A percentile compares a stretch with the other conserved stretches of the same genome.
phyloP scores from a whole-genome alignment of 257 asterid genomes.

The Plectranthus barbatus region DNA sequence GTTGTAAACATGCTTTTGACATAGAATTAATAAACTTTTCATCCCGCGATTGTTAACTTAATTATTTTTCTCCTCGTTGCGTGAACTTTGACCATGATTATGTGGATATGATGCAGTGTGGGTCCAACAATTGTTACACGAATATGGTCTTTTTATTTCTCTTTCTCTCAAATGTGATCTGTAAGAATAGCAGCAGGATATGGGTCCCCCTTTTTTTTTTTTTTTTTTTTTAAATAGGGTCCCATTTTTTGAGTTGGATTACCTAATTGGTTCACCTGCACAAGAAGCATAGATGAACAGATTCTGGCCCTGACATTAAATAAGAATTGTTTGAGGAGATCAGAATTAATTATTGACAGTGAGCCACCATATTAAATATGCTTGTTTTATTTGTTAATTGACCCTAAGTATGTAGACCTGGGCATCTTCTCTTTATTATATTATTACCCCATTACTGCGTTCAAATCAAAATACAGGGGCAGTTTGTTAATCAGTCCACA shows the following conservation, averaged over 20 bases:
- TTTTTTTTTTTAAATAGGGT: too few relatives aligned
- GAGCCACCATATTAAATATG: conserved; percentile 32
- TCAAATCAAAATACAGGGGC: conserved; percentile 20
- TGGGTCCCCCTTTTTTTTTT: too few relatives aligned
- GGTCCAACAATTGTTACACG: conserved; percentile 13
- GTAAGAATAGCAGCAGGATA: conserved; percentile 13
- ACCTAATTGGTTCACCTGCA: conserved; percentile 34
- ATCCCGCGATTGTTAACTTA: not conserved
- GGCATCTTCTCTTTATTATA: conserved; percentile 5
- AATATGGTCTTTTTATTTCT: not conserved
- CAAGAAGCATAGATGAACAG: conserved; percentile 12
- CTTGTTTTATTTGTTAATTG: conserved; percentile 11
- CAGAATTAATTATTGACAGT: conserved; percentile 25
- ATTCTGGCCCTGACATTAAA: conserved; percentile 23
- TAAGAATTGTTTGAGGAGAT: conserved; percentile 16
- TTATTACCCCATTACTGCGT: not conserved
- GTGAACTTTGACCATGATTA: conserved; percentile 9
- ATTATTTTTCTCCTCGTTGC: not conserved
- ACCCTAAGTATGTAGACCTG: conserved; percentile 11
- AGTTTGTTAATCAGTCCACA: conserved; percentile 13
- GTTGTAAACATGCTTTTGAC: not conserved
- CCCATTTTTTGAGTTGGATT: conserved; percentile 26
- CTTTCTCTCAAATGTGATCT: not conserved
- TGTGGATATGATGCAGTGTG: conserved; percentile 11
- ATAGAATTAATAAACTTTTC: not conserved